Conservation (phyloP, 768 basidiomycete genomes). For the Mycena floridula region DNA sequence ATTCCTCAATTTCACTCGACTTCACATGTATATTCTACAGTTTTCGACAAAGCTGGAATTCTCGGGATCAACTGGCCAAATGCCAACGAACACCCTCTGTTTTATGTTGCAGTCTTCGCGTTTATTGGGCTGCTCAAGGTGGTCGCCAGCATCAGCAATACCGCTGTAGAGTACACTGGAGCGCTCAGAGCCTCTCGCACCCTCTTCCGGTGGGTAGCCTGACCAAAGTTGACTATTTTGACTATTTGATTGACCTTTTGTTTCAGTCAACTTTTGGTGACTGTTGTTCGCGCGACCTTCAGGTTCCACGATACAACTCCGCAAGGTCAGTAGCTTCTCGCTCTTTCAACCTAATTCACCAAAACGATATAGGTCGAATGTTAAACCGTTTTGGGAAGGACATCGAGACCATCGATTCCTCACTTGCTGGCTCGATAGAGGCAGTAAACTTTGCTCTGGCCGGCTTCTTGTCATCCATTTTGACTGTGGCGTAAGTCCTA, state of each 20-base stretch:
- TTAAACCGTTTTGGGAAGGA: constrained; percentile 86
- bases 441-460: constrained; percentile 76
- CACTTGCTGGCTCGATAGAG: constrained; percentile 61
- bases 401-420: constrained; percentile 80
- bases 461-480: constrained; percentile 67
- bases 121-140: constrained; percentile 49
- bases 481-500: constrained; percentile 57
- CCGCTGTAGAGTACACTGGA: constrained; percentile 55
- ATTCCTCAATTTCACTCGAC: too few species aligned
- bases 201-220: constrained; percentile 31
- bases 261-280: constrained; percentile 49
- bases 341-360: neutral
- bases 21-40: neutral
- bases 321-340: constrained; percentile 40
- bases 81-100: constrained; percentile 57
- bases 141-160: constrained; percentile 37
- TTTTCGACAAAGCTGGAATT: constrained; percentile 9
- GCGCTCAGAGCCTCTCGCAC: constrained; percentile 42
- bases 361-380: constrained; percentile 53
- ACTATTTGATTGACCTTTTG: constrained; percentile 25
- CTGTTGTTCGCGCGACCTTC: constrained; percentile 78
- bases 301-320: constrained; percentile 83
- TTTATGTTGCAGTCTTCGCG: constrained; percentile 66
- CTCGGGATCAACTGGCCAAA: constrained; percentile 34
- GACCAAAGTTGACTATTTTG: constrained; percentile 16